Percentiles rank a stretch among this genome's conserved stretches.
Conservation (phyloP, 345 rosid genomes). For the Noccaea caerulescens region DNA sequence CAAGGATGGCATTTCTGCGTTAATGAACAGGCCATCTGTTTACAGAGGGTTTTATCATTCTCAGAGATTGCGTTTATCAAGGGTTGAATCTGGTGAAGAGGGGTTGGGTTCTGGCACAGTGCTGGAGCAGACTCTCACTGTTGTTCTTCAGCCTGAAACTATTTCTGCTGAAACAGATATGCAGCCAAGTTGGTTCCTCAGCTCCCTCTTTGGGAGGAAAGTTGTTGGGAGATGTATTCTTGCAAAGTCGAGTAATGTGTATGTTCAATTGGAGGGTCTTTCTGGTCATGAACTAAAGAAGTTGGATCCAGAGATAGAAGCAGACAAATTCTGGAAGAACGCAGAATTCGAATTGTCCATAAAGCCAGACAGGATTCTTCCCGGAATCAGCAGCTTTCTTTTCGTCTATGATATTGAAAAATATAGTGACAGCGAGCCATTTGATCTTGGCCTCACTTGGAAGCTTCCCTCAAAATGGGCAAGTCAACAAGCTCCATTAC, state of each 20-base stretch:
- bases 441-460: conserved; percentile 80
- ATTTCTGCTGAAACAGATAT: conserved; percentile 44
- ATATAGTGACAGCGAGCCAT: conserved; percentile 57
- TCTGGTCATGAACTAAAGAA: conserved; percentile 49
- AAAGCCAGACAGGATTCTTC: conserved; percentile 62
- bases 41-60: conserved; percentile 94
- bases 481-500: conserved; percentile 71
- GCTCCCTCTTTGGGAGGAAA: conserved; percentile 82
- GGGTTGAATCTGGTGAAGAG: conserved; percentile 45
- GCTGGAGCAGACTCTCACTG: conserved; percentile 85
- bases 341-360: conserved; percentile 59
- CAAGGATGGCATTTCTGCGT: conserved; percentile 76
- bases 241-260: conserved; percentile 73
- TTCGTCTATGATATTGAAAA: conserved; percentile 65
- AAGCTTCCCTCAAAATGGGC: conserved; percentile 76
- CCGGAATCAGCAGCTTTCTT: conserved; percentile 58
- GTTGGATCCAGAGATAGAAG: conserved; percentile 44
- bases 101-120: conserved; percentile 57
- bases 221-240: conserved; percentile 70
- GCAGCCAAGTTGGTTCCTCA: conserved; percentile 86
- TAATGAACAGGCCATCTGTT: conserved; percentile 91
- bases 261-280: conserved; percentile 70
- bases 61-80: conserved; percentile 71
- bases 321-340: conserved; percentile 39
- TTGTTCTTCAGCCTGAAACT: conserved; percentile 71